A percentile compares a stretch with the other conserved stretches of the same genome.
These are phyloP conservation scores for Centaurea solstitialis DNA, from an alignment of 129 eudicot species.

Conservation along the genomic window DNA sequence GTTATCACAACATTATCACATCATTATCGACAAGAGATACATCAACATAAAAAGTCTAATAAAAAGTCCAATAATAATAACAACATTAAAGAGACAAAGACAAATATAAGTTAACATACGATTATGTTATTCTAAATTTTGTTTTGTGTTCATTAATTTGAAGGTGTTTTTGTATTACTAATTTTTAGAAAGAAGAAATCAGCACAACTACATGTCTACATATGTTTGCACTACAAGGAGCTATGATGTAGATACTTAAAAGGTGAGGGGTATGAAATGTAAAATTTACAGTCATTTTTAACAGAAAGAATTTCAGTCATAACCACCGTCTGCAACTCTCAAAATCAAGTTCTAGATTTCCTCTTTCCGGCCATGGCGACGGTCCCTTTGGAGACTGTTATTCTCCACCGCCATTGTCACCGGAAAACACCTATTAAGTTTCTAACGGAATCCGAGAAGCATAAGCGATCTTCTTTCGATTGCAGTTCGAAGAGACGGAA, in stretches of 20 bases:
- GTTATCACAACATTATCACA: no score
- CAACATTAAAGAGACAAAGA: no score
- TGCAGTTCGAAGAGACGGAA: slow-evolving; percentile 13
- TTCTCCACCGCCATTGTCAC: slow-evolving; percentile 29
- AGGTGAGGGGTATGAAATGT: not conserved
- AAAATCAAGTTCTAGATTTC: not conserved
- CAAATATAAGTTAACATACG: no score
- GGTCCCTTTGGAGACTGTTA: slow-evolving; percentile 33
- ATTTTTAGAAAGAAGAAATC: no score
- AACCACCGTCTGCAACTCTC: not conserved
- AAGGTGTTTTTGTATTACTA: no score
- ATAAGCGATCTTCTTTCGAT: slow-evolving; percentile 12
- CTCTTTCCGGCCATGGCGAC: slow-evolving; percentile 29
- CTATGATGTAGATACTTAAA: not conserved
- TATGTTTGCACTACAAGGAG: not conserved
- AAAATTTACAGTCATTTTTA: not conserved
- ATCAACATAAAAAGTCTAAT: no score
- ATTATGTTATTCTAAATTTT: no score
- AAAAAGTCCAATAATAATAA: no score
- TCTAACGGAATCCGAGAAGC: slow-evolving; percentile 17
- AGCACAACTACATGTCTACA: no score
- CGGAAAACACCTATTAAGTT: slow-evolving; percentile 21
- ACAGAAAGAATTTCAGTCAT: not conserved
- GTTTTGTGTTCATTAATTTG: no score
- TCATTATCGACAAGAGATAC: no score